Evolutionary conservation across 148 eudicot species (phyloP).

Genomic region (Vaccinium macrocarpon): DNA sequence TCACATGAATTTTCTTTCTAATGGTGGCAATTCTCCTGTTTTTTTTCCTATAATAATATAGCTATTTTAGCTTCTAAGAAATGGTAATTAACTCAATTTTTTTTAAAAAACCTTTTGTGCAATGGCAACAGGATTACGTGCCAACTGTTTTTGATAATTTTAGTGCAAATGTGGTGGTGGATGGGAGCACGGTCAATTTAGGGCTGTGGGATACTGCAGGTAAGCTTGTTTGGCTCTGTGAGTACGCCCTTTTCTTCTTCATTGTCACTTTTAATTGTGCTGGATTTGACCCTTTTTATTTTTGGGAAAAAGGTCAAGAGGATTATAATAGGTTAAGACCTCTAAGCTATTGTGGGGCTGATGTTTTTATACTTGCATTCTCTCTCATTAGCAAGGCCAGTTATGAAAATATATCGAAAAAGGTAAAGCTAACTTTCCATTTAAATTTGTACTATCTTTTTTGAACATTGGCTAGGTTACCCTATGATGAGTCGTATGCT

Average conservation of each 20-base stretch:
- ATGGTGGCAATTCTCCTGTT: not conserved
- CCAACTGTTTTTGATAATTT: constrained; percentile 36
- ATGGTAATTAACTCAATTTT: not conserved
- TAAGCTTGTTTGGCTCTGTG: not conserved
- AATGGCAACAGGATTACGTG: constrained; percentile 36
- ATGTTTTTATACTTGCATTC: constrained; percentile 15
- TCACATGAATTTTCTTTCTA: not conserved
- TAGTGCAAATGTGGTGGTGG: constrained; percentile 36
- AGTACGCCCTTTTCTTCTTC: not conserved
- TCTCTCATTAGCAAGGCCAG: constrained; percentile 13
- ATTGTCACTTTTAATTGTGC: not conserved
- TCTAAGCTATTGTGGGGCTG: constrained; percentile 14
- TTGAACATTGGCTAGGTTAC: not conserved
- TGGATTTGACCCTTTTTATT: not conserved
- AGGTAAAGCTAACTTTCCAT: constrained; percentile 8
- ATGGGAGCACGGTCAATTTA: constrained; percentile 45
- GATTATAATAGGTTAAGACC: constrained; percentile 18
- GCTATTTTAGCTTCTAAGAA: not conserved
- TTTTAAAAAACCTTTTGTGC: not conserved
- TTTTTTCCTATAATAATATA: not conserved
- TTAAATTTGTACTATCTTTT: not conserved
- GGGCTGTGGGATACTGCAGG: constrained; percentile 55
- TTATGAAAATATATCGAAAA: constrained; percentile 9
- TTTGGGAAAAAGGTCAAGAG: constrained; percentile 16
- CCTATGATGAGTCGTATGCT: constrained; percentile 13